Base-by-base conservation (phyloP, 768 basidiomycete genomes). In the Mycena belliarum region DNA sequence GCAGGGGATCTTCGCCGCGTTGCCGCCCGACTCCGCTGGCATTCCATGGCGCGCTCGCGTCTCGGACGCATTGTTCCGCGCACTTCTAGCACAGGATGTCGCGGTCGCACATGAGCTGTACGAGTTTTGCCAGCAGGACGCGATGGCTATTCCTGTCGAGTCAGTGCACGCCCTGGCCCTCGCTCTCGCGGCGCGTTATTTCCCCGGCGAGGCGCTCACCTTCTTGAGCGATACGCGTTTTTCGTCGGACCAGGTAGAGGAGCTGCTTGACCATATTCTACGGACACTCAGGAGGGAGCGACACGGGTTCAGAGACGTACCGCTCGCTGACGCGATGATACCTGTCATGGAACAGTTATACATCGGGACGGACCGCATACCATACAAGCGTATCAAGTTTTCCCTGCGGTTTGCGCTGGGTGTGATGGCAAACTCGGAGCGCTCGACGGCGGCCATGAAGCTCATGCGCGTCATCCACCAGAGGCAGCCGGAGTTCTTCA, bases 321-420 rank as follows among this genome's bases (percentile, higher is more conserved):
- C 50, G 6, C 63, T 75, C 25, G 73, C 74, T n/a, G 55, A 64
- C 23, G 59, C 67, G 6, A 48, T 85, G 24, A 72, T 68, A 12
- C 57, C 74, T n/a, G 66, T 66, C 7, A 65, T 85, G 35, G 59
- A 57, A 42, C 65, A 63, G 2, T 55, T 81, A 32, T 85, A 80
- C 55, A 42, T 53, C 21, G 47, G 18, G 12, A 60, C 59, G 10
- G 65, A 65, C 4, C 68, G 63, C 4, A 61, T 63, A 18, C 79
- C 79, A 0, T 66, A 73, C 0, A 33, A 35, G 8, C 55, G 61
- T 9, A 56, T 68, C 58, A 79, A 79, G 52, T 76, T 78, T 61
- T 78, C 77, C n/a, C 65, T 86, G 32, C 76, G 81, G 12, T 79
- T 76, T 49, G 73, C 82, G 25, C 68, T 84, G 54, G 65, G 65